Evolutionary conservation across 352 stramenopile genomes (phyloP), one percentile per base, ranked within the genome.

Genomic region (Peronospora belbahrii): DNA sequence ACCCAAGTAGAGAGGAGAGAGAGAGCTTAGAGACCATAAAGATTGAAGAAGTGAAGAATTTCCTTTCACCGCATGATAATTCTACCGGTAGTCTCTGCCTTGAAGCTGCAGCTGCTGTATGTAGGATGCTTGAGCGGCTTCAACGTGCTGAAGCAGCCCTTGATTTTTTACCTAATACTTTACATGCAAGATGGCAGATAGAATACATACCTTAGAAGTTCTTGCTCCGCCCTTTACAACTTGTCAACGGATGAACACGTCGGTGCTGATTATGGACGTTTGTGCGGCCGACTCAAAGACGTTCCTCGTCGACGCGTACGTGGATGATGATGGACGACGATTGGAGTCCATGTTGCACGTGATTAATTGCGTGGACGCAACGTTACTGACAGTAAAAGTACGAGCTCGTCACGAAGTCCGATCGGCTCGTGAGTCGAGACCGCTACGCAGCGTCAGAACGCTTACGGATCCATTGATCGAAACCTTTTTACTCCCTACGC

Each of bases 301-400:
- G n/a, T n/a, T n/a, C n/a, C n/a, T 89, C 36, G 78, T 87, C 1
- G 48, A 52, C 2, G 59, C 55, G 3, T 60, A 83, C 44, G 65
- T 72, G 10, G 43, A 22, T 17, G 36, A 42, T 15, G 40, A 56
- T 14, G 48, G 66, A 32, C 54, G 76, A 19, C 61, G 73, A n/a
- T n/a, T n/a, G 0, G 64, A 79, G 19, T 61, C 62, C 17, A 65
- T 59, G 38, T 53, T 86, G 14, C 52, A 61, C 4, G 55, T 83
- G 25, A 69, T n/a, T n/a, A n/a, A n/a, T n/a, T 86, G 70, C 66
- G 78, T 10, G 61, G 68, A 6, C 87, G 78, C 56, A 86, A 73
- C 46, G 78, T 74, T 28, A 70, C 71, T 7, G 78, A 87, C 58
- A n/a, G n/a, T n/a, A n/a, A n/a, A n/a, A 85, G 13, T 52, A 83